Evolutionary conservation across 2,329 filamentous ascomycete genomes (phyloP), one percentile per base, ranked within the genome.

Genomic region (Trichoderma polysporum): DNA sequence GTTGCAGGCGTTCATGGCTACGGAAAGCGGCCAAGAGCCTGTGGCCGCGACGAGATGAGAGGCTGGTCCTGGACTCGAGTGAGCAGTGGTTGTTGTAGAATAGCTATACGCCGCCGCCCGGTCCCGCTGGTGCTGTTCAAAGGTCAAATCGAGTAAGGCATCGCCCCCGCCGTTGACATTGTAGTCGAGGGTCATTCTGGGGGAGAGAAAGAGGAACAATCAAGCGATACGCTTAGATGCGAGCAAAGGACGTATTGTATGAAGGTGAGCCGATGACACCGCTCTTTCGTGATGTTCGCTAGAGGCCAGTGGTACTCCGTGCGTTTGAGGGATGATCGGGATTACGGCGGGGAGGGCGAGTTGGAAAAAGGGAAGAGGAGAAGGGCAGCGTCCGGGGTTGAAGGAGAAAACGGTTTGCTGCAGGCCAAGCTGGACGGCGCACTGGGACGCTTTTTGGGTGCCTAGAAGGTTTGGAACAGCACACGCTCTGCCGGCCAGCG

Each of bases 101-200:
- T 71, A 74, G 69, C 73, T 71, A 71, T 73, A 81, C 54, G 63
- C 63, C 61, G 80, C 81, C 77, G 81, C 82, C 70, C 84, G 82
- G 74, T 86, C 86, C 75, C 83, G 83, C 72, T 86, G 82, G 79
- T 84, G 82, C 74, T 83, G 83, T 76, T 89, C 85, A 79, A 84
- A 89, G 73, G 79, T 83, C 75, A 89, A 81, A 75, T 89, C 86
- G 75, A 89, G 76, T 75, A 89, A 83, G 76, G 82, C 85, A 77
- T 89, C 86, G 78, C 82, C 83, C 75, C 79, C 77, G 78, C 82
- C 82, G 76, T 81, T 81, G 76, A 80, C 75, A 78, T 84, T 84
- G 81, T 86, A 89, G 76, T 88, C 85, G 81, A 85, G 84, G 79
- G 83, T 84, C 87, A 82, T 81, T 75, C 76, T 81, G 77, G 73